Base-by-base conservation (phyloP, 2,329 filamentous ascomycete genomes). In the Talaromyces amestolkiae region DNA sequence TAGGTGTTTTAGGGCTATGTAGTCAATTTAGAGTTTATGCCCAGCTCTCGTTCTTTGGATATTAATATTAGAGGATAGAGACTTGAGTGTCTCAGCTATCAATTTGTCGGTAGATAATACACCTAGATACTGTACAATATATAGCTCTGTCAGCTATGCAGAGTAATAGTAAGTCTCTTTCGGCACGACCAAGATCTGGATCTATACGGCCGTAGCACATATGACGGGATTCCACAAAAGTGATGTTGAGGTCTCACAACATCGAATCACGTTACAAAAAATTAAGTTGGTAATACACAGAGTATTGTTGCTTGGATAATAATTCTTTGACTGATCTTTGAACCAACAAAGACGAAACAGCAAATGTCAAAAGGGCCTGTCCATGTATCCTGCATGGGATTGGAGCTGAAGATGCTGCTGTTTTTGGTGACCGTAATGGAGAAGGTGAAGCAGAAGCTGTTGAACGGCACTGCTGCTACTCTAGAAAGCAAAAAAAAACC, bases 321-420 rank as follows among this genome's bases (percentile, higher is more conserved):
- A 45, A 45, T 22, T 19, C 43, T 45, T 41, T 45, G 41, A 19
- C n/a, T 4, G 41, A 19, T 17, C n/a, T 10, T 45, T 45, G 41
- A 4, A 19, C 41, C 9, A 6, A 39, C 41, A n/a, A 17, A 45
- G 41, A 19, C n/a, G 2, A 45, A 45, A 19, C 41, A 19, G 8
- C n/a, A 19, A 19, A 19, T 17, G 11, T 10, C 41, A 45, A 45
- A 19, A 22, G 8, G 22, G 13, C 43, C 8, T 47, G 3, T n/a
- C 4, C 10, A 10, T 3, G 1, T 10, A 22, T 19, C n/a, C 10
- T 47, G 43, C 19, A 47, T 0, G 71, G 72, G 0, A 67, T 71
- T 11, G 71, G 70, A 0, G 67, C 74, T 15, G 73, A 75, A 39
- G 72, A 75, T 68, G 72, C 69, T 0, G 49, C 73, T 17, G 68